Base-by-base conservation (phyloP, 2,329 filamentous ascomycete genomes). In the Fusarium aywerte region DNA sequence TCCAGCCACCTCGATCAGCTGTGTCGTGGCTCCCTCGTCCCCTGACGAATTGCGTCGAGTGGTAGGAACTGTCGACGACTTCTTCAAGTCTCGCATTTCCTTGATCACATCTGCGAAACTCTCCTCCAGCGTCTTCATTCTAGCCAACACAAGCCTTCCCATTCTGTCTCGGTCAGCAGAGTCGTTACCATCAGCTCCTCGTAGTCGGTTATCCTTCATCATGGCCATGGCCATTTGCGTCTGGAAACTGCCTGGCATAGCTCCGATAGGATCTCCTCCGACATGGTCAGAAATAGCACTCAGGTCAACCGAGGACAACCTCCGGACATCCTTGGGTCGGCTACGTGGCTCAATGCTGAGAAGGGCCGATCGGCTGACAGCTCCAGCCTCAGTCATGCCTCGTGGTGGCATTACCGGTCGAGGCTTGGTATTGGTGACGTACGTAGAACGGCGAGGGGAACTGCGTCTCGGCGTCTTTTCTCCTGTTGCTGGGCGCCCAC, bases 91-190 rank as follows among this genome's bases (percentile, higher is more conserved):
- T 64, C 91, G 88, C 76, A 97, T 90, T 77, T 96, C 92, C 65
- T 87, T 88, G 57, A 93, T 87, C n/a, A 97, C 90, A 61, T 97
- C 92, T 4, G 91, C 86, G 76, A 98, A 95, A 15, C 93, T 91
- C 78, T 97, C 93, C 76, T 98, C 94, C 3, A 98, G 84, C 9
- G 91, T 95, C 76, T 96, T 96, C 93, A 97, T 97, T 32, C 93
- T 85, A 10, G 93, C 92, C 43, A 97, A 82, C 78, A 97, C 91
- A 43, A 97, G 85, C 56, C 92, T 87, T 69, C 90, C 89, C 85
- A 94, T 91, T 38, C 91, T 87, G 73, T 92, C 90, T 23, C 76
- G 87, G 83, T 82, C 81, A 54, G 75, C 78, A 5, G 76, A 59
- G 44, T 81, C 79, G 31, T 70, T 68, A 36, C 76, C 76, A 31